Base-by-base conservation (phyloP, 2,329 filamentous ascomycete genomes). In the Ceratocystis smalleyi region DNA sequence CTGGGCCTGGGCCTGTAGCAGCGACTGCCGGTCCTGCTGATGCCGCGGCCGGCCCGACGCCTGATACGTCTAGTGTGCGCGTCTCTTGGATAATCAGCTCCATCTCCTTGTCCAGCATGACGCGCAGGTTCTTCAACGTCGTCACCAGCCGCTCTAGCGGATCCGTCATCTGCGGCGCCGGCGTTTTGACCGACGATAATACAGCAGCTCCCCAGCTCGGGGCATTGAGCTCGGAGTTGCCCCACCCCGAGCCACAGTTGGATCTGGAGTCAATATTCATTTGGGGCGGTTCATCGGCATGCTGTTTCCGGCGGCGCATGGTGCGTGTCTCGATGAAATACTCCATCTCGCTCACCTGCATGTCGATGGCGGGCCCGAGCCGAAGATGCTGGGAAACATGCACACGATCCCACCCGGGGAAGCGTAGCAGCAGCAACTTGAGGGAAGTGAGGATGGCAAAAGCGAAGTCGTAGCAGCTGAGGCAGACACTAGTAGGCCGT, bases 391-490 rank as follows among this genome's bases (percentile, higher is more conserved):
- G 67, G 4, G 73, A 71, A 24, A 76, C 73, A 1, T 71, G 68
- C 1, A 68, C 68, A 2, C 75, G 69, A 61, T 80, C 75, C 79
- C 78, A 81, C 0, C 78, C 78, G 0, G 78, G 76, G 0, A 75
- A 67, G 47, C 74, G 72, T 12, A 80, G 70, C 10, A 74, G 76
- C 65, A 77, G 72, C n/a, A 81, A 73, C 69, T 77, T 77, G 19
- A 81, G 73, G 47, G 72, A 74, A 0, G 74, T 76, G 67, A 81
- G 73, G 68, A 80, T 74, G 35, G 74, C 73, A 67, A 76, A 80
- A 61, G 77, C 73, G 57, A 78, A 74, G 69, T 81, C 79, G 24
- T 77, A 79, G 7, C 76, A 74, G 15, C 74, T 73, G 63, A 80
- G 72, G 68, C 75, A 75, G 15, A 77, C 70, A 64, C 76, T 77